phyloP scores from a whole-genome alignment of 176 grass and related monocot species.

The Saccharum officinarum region DNA sequence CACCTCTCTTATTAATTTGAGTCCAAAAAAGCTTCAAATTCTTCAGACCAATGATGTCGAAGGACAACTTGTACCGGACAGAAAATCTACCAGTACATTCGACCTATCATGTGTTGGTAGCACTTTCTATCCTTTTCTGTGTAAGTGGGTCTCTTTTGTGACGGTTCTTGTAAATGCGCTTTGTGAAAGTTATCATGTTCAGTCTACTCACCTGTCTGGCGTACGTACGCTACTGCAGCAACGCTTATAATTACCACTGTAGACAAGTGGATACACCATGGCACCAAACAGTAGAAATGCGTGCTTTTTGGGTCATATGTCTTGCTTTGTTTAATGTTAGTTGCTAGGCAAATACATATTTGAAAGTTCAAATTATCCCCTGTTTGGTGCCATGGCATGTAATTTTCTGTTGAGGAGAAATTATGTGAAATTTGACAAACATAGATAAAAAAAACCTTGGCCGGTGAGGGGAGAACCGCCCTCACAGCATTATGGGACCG shows the following conservation, averaged over 20 bases:
- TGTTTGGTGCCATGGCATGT: no score
- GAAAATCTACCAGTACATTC: constrained; percentile 26
- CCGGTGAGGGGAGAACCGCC: no score
- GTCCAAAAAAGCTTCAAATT: background rate
- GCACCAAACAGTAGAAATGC: background rate
- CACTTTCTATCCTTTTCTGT: background rate
- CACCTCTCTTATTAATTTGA: no score
- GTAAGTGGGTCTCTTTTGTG: background rate
- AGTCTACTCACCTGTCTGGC: background rate
- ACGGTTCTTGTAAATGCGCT: background rate
- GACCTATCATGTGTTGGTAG: constrained; percentile 20
- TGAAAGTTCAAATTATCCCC: background rate
- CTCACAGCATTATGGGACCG: no score
- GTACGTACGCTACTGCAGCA: background rate
- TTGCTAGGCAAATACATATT: background rate
- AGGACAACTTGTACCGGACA: background rate
- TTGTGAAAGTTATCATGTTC: constrained; percentile 18
- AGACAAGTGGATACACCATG: constrained; percentile 11
- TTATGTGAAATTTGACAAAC: no score
- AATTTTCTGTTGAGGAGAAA: no score
- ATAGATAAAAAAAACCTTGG: no score
- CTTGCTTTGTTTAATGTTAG: background rate
- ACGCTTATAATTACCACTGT: constrained; percentile 8
- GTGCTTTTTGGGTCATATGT: background rate
- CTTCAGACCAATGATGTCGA: constrained; percentile 5